Evolutionary conservation across 768 basidiomycete genomes (phyloP).

Genomic region (Kwoniella europaea): DNA sequence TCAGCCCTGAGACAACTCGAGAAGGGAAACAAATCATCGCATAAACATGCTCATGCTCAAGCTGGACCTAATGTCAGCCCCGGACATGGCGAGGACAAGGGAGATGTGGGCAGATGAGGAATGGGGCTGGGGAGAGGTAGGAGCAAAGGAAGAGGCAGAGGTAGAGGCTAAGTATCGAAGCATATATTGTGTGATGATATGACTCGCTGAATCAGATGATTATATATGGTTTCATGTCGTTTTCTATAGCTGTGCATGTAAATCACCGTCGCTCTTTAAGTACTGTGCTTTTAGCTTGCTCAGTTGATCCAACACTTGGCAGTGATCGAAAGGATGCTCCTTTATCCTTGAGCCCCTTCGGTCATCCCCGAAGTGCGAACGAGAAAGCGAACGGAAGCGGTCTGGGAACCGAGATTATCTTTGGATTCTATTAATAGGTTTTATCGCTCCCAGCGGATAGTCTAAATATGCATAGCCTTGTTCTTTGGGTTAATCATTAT

Average conservation of each 20-base stretch:
- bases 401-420: slow-evolving; percentile 6
- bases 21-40: neutral
- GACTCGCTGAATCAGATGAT: no score
- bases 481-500: neutral
- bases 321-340: no score
- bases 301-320: no score
- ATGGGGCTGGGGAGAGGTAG: neutral
- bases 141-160: neutral
- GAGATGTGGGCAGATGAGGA: no score
- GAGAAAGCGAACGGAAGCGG: neutral
- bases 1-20: no score
- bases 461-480: slow-evolving; percentile 8
- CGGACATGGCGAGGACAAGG: no score
- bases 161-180: neutral
- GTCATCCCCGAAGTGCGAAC: neutral
- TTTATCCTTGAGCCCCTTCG: neutral
- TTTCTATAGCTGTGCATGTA: no score
- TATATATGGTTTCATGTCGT: no score
- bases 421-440: neutral
- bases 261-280: no score
- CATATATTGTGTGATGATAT: no score
- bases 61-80: neutral
- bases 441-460: neutral
- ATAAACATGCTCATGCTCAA: neutral
- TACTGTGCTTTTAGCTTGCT: no score